Evolutionary conservation across 2,329 filamentous ascomycete species (phyloP).

Genomic region (Tympanopsis confertula): DNA sequence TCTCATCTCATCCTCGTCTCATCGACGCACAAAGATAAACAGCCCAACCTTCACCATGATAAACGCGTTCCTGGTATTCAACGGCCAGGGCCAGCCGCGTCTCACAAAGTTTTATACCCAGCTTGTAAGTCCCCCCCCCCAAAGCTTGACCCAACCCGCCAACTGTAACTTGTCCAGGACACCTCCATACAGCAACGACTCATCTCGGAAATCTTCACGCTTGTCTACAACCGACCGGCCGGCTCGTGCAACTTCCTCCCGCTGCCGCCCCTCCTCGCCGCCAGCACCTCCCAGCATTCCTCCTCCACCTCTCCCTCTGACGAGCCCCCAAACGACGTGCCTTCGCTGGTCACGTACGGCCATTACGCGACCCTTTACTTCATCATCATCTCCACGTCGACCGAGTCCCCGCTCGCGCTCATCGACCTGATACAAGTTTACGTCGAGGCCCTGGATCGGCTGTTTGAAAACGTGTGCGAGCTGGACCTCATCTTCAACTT

Average conservation of each 20-base stretch:
- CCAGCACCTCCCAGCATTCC: constrained; percentile 49
- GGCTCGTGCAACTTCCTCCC: constrained; percentile 97
- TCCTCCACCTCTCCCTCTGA: constrained; percentile 45
- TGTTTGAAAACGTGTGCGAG: constrained; percentile 98
- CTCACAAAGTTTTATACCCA: constrained; percentile 99
- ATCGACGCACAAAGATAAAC: too few relatives aligned
- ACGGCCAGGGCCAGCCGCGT: constrained; percentile 90
- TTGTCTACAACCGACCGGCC: constrained; percentile 79
- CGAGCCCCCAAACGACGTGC: constrained; percentile 72
- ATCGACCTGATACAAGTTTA: constrained; percentile 98
- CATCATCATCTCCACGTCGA: constrained; percentile 92
- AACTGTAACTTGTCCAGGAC: constrained; percentile 46
- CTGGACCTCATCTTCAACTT: constrained; percentile 98
- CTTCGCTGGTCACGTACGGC: constrained; percentile 91
- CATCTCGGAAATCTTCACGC: constrained; percentile 92
- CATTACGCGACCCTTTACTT: constrained; percentile 98
- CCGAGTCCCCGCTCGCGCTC: constrained; percentile 86
- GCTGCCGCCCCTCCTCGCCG: constrained; percentile 52
- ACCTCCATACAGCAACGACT: constrained; percentile 94
- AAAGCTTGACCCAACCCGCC: background rate
- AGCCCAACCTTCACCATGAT: constrained; percentile 60
- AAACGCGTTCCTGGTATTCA: constrained; percentile 96
- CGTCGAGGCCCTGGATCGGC: constrained; percentile 82
- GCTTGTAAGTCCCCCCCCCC: constrained; percentile 43
- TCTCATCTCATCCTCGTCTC: too few relatives aligned